These are phyloP conservation scores for Cyanophora paradoxa DNA, from an alignment of 78 protist genomes.

Conservation along the genomic window DNA sequence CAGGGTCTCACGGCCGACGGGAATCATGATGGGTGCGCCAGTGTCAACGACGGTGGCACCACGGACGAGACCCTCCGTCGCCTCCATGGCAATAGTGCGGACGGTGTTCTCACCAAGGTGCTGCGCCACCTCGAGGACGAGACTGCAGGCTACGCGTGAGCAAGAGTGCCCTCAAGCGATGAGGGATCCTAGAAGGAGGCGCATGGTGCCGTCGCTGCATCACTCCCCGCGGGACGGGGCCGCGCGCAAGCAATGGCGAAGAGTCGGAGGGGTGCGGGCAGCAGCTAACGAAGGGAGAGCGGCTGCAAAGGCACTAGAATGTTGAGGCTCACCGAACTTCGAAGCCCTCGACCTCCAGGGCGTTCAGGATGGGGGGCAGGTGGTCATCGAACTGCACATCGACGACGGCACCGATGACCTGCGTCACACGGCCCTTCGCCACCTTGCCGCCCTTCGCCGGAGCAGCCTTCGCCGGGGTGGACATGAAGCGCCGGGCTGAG, in stretches of 20 bases:
- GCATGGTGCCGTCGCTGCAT: no score
- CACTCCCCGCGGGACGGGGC: no score
- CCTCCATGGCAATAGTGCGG: conserved; percentile 96
- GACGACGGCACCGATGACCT: conserved; percentile 98
- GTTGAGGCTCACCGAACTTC: conserved; percentile 23
- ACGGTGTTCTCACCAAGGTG: conserved; percentile 94
- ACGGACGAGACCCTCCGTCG: conserved; percentile 95
- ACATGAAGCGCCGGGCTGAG: no score
- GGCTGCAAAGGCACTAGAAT: no score
- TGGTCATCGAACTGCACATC: conserved; percentile 92
- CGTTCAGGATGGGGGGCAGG: conserved; percentile 90
- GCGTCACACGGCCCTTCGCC: conserved; percentile 43
- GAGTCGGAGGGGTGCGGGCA: no score
- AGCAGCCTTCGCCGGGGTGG: conserved; percentile 2
- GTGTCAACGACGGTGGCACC: conserved; percentile 81
- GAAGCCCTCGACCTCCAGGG: conserved; percentile 76
- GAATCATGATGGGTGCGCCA: conserved; percentile 90
- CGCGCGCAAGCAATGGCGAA: no score
- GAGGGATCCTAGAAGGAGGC: no score
- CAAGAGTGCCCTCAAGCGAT: no score
- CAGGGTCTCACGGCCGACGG: conserved; percentile 91
- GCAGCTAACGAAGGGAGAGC: no score
- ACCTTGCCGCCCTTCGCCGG: conserved; percentile 1
- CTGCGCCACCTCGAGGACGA: conserved; percentile 95
- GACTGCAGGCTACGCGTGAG: no score